Evolutionary conservation across 805 yeast species (phyloP).

Genomic region (Yarrowia bubula): DNA sequence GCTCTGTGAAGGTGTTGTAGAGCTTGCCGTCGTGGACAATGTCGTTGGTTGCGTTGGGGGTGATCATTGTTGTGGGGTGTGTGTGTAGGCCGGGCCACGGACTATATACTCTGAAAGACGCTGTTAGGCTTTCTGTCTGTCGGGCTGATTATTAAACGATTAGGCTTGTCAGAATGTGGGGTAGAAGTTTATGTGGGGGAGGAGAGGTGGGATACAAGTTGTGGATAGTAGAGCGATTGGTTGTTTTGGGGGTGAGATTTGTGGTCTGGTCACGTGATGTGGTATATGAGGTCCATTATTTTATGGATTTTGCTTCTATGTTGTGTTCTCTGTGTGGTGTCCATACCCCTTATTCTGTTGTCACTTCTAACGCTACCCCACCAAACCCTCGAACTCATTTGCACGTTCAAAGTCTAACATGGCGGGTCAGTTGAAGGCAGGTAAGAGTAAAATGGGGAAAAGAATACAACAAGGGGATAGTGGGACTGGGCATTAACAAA

Average conservation of each 20-base stretch:
- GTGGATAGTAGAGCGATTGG: background rate
- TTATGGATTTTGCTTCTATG: too few relatives aligned
- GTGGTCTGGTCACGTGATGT: too few relatives aligned
- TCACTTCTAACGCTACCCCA: background rate
- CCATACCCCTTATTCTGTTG: too few relatives aligned
- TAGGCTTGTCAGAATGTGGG: slow-evolving; percentile 22
- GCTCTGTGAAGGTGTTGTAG: slow-evolving; percentile 39
- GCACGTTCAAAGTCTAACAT: slow-evolving; percentile 13
- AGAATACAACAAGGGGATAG: background rate
- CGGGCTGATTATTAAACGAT: slow-evolving; percentile 16
- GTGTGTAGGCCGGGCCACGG: background rate
- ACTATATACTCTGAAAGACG: background rate
- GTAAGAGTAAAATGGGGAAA: background rate
- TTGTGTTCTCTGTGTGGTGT: too few relatives aligned
- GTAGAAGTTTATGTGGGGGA: background rate
- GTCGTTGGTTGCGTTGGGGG: slow-evolving; percentile 2
- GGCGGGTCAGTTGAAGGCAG: background rate
- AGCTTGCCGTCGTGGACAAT: slow-evolving; percentile 17
- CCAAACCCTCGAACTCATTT: slow-evolving; percentile 12
- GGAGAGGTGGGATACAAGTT: background rate
- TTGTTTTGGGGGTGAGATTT: too few relatives aligned
- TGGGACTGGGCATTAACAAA: background rate
- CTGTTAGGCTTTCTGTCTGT: slow-evolving; percentile 10
- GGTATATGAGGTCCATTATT: too few relatives aligned
- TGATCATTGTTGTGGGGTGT: background rate